phyloP scores from a whole-genome alignment of 148 eudicot species.

The Dysphania ambrosioides region DNA sequence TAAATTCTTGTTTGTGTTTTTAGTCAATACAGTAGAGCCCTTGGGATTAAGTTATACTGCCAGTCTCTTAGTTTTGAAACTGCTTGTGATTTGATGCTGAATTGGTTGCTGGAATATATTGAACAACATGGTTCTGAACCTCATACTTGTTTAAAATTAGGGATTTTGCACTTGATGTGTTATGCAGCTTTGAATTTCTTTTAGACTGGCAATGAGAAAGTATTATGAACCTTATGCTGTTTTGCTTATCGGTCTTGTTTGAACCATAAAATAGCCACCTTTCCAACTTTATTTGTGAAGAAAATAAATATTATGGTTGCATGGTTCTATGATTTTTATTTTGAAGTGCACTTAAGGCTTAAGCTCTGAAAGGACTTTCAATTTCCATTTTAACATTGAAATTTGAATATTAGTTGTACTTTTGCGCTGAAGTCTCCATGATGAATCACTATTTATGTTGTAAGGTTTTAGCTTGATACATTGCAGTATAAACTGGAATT shows the following conservation, averaged over 20 bases:
- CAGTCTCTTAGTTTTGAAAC: neutral
- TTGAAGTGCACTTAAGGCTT: no score
- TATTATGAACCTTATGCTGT: neutral
- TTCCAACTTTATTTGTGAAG: no score
- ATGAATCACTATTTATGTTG: neutral
- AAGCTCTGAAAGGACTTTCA: neutral
- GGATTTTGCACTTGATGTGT: neutral
- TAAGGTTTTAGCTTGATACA: neutral
- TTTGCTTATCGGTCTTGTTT: neutral
- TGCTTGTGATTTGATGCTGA: neutral
- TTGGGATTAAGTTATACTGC: conserved; percentile 7
- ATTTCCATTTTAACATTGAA: neutral
- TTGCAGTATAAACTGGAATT: neutral
- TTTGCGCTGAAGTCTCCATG: neutral
- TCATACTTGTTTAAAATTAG: neutral
- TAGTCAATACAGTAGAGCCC: neutral
- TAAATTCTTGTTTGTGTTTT: neutral
- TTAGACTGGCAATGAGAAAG: neutral
- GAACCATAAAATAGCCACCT: neutral
- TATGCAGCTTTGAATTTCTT: neutral
- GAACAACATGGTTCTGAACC: neutral
- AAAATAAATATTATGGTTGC: no score
- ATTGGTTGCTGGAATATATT: neutral
- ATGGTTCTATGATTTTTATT: no score
- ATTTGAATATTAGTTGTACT: neutral